Evolutionary conservation across 768 basidiomycete species (phyloP).

Genomic region (Trametes punicea): DNA sequence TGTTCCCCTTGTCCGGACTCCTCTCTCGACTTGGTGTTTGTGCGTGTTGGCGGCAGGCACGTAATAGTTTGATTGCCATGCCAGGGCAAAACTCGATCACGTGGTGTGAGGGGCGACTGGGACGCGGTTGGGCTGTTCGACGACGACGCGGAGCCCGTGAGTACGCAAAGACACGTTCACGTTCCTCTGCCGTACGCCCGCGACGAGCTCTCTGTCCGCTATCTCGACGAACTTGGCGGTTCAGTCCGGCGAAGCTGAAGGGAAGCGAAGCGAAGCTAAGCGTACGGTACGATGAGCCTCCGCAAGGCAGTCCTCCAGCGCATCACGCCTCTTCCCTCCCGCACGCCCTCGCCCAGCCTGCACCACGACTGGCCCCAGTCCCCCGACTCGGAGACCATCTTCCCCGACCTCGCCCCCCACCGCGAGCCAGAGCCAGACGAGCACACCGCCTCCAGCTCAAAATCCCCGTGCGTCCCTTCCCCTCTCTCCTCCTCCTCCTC

Average conservation of each 20-base stretch:
- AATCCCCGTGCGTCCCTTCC: slow-evolving; percentile 15
- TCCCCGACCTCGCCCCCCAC: slow-evolving; percentile 2
- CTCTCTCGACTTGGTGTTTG: background rate
- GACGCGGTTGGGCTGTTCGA: slow-evolving; percentile 17
- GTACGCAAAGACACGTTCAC: too few relatives aligned
- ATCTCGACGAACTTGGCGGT: too few relatives aligned
- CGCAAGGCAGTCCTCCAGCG: slow-evolving; percentile 22
- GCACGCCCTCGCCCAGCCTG: slow-evolving; percentile 18
- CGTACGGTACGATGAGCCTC: slow-evolving; percentile 16
- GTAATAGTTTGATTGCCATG: background rate
- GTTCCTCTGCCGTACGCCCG: background rate
- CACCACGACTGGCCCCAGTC: slow-evolving; percentile 18
- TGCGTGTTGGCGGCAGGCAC: background rate
- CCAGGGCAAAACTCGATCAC: slow-evolving; percentile 20
- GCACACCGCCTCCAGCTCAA: slow-evolving; percentile 9
- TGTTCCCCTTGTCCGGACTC: background rate
- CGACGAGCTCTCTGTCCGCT: too few relatives aligned
- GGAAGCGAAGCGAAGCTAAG: too few relatives aligned
- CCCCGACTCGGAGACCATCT: slow-evolving; percentile 7
- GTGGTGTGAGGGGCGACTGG: slow-evolving; percentile 1
- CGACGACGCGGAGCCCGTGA: background rate
- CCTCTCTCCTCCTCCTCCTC: background rate
- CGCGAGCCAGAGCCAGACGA: slow-evolving; percentile 15
- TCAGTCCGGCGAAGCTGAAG: too few relatives aligned
- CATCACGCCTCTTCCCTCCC: slow-evolving; percentile 17